Conservation (phyloP, 202 grass and related monocot species). For the Setaria viridis region DNA sequence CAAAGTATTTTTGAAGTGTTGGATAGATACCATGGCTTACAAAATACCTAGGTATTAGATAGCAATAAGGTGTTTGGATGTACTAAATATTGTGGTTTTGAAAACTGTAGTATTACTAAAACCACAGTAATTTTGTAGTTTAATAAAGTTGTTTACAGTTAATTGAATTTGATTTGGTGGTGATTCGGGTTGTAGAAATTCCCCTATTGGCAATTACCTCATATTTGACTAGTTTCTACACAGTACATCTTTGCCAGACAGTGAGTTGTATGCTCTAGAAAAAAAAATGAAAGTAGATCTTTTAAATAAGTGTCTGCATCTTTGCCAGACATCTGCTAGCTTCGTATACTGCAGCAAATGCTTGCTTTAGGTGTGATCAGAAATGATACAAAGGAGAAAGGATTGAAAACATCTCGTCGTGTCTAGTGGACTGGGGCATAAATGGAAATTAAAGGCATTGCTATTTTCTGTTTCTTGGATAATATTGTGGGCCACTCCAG, state of each 20-base stretch:
- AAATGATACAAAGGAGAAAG: constrained; percentile 48
- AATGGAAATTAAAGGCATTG: constrained; percentile 53
- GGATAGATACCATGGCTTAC: too few relatives aligned
- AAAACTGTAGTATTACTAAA: too few relatives aligned
- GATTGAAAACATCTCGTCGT: constrained; percentile 37
- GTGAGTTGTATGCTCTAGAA: constrained; percentile 52
- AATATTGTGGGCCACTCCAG: constrained; percentile 30
- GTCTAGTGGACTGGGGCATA: constrained; percentile 47
- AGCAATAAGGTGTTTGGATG: too few relatives aligned
- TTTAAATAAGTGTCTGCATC: constrained; percentile 12
- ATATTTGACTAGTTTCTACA: constrained; percentile 57
- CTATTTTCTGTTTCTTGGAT: constrained; percentile 67
- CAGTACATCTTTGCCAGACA: constrained; percentile 13
- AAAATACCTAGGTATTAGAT: too few relatives aligned
- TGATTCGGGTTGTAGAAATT: constrained; percentile 52
- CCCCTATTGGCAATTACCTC: constrained; percentile 45
- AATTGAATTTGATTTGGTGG: constrained; percentile 47
- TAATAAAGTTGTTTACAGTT: constrained; percentile 10
- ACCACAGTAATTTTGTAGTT: too few relatives aligned
- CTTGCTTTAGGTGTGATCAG: constrained; percentile 50
- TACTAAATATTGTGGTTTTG: too few relatives aligned
- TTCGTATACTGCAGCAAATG: constrained; percentile 54
- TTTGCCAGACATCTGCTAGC: constrained; percentile 3
- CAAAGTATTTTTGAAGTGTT: too few relatives aligned
- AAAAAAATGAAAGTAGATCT: constrained; percentile 28